phyloP scores from a whole-genome alignment of 495 filamentous ascomycete genomes.

The Hypoxylon cercidicola region DNA sequence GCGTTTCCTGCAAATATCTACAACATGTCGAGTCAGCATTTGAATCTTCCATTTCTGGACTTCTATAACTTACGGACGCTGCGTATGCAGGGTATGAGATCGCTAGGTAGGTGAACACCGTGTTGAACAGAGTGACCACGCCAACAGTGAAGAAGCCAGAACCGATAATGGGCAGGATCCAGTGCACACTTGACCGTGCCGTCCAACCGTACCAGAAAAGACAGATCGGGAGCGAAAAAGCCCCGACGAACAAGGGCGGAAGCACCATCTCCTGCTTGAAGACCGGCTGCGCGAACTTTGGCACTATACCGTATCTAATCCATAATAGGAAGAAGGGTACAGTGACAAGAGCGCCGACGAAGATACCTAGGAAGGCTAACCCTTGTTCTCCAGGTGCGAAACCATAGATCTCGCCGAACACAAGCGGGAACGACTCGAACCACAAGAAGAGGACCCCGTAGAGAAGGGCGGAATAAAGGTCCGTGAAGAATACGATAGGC shows the following conservation, averaged over 20 bases:
- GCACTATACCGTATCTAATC: slow-evolving; percentile 18
- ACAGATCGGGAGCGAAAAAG: slow-evolving; percentile 54
- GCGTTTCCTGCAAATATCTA: slow-evolving; percentile 60
- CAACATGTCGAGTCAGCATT: no score
- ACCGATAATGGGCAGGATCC: slow-evolving; percentile 60
- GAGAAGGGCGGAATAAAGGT: slow-evolving; percentile 71
- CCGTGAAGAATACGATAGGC: slow-evolving; percentile 47
- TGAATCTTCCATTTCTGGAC: no score
- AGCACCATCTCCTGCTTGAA: slow-evolving; percentile 44
- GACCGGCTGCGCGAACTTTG: slow-evolving; percentile 13
- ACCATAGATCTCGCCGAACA: slow-evolving; percentile 74
- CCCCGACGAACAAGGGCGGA: slow-evolving; percentile 50
- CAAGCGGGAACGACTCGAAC: slow-evolving; percentile 80
- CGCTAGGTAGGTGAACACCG: slow-evolving; percentile 54
- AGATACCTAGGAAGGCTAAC: slow-evolving; percentile 49
- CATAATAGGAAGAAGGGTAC: slow-evolving; percentile 48
- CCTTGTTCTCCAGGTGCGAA: slow-evolving; percentile 54
- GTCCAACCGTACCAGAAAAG: slow-evolving; percentile 66
- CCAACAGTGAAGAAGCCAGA: slow-evolving; percentile 63
- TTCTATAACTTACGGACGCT: no score
- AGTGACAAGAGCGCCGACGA: slow-evolving; percentile 34
- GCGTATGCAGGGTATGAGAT: slow-evolving; percentile 53
- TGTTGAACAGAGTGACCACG: slow-evolving; percentile 66
- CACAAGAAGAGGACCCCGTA: slow-evolving; percentile 84
- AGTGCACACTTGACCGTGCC: slow-evolving; percentile 50